Evolutionary conservation across 768 basidiomycete species (phyloP), one percentile per base, ranked within the genome.

Genomic region (Hericium alpestre): DNA sequence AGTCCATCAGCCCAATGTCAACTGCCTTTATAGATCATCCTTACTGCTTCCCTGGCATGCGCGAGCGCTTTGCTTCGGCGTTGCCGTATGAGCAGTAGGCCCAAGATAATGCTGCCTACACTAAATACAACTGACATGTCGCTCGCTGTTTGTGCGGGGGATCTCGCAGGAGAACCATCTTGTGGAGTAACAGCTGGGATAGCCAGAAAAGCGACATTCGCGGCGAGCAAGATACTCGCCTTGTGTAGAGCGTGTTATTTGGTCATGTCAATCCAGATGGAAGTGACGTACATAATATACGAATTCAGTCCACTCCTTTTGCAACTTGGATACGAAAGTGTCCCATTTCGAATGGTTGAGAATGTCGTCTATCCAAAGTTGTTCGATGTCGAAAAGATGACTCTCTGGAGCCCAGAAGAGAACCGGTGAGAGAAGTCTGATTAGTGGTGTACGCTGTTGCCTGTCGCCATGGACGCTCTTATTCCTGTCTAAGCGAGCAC

Each of bases 1-100:
- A n/a, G n/a, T n/a, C n/a, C n/a, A n/a, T n/a, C n/a, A n/a, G n/a
- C n/a, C 27, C 51, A 39, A 37, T 64, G 10, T 68, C 69, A 23
- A 72, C 67, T 57, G 73, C 72, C 55, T 53, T 64, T 64, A 40
- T 64, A 68, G 58, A 18, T 16, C n/a, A n/a, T n/a, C 53, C 59
- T 50, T 32, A 60, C 61, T 11, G 56, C 59, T 10, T 39, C 52
- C 10, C 27, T 41, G 4, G 61, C 49, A 23, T 55, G 41, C 27
- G 57, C 51, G 4, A 41, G 23, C 12, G 37, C 38, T 12, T 54
- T 57, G 15, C 46, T n/a, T 27, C 61, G 56, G 12, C 60, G 49
- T 16, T 58, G 54, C n/a, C 54, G 59, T n/a, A 54, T 22, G 1
- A 62, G 39, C n/a, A 62, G 56, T 27, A 62, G 40, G 25, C 51